Evolutionary conservation across 306 rosid genomes (phyloP).

Genomic region (Mimosa bimucronata): DNA sequence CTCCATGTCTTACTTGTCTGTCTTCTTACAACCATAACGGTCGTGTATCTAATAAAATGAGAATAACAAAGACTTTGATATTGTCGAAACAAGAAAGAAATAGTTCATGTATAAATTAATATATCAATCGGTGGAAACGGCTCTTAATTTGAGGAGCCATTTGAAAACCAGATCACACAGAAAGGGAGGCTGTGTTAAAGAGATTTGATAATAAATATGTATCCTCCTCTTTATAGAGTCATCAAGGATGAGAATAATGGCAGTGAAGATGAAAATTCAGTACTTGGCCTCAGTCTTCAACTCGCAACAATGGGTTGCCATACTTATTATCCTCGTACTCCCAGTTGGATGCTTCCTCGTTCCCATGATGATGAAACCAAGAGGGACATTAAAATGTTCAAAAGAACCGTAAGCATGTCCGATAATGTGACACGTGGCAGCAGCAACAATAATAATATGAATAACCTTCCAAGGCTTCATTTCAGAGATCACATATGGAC

Average conservation of each 20-base stretch:
- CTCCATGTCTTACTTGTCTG: neutral
- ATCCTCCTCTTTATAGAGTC: constrained; percentile 28
- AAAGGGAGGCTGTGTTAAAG: neutral
- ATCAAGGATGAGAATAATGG: constrained; percentile 34
- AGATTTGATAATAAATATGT: constrained; percentile 40
- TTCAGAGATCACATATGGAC: constrained; percentile 78
- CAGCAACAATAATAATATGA: constrained; percentile 38
- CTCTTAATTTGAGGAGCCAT: constrained; percentile 53
- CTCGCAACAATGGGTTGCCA: constrained; percentile 36
- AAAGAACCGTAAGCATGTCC: constrained; percentile 32
- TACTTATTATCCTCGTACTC: constrained; percentile 30
- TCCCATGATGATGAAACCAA: constrained; percentile 48
- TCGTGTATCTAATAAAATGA: neutral
- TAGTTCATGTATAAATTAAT: constrained; percentile 19
- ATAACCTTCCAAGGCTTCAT: constrained; percentile 42
- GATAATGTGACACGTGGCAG: constrained; percentile 16
- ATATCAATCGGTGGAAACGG: neutral
- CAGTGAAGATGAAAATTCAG: constrained; percentile 34
- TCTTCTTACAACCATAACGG: neutral
- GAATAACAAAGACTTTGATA: neutral
- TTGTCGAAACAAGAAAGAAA: neutral
- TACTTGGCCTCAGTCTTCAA: constrained; percentile 16
- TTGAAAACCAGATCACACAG: constrained; percentile 28
- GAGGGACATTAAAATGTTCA: constrained; percentile 53
- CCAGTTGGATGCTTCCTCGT: constrained; percentile 38